These are phyloP conservation scores for Blastomyces gilchristii DNA, from an alignment of 2,329 filamentous ascomycete species.

Conservation along the genomic window DNA sequence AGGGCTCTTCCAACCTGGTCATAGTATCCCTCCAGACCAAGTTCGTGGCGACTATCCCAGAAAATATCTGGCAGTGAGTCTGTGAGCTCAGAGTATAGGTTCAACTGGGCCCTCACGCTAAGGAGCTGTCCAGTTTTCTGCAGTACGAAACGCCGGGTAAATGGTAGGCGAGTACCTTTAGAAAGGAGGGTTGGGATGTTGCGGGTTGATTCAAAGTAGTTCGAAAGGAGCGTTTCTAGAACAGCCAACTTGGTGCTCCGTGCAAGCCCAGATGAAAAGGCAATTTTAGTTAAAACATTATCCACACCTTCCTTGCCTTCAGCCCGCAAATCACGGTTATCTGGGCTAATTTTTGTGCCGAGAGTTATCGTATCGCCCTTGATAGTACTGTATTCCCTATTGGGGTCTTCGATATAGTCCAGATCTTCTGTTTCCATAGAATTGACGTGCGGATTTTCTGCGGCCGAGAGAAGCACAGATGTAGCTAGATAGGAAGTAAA, in stretches of 20 bases:
- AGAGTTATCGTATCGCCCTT: constrained; percentile 82
- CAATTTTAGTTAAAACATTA: constrained; percentile 79
- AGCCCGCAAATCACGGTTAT: constrained; percentile 18
- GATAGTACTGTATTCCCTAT: constrained; percentile 63
- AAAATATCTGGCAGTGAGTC: constrained; percentile 93
- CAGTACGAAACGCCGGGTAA: constrained; percentile 67
- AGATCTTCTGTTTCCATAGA: constrained; percentile 78
- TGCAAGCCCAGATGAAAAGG: constrained; percentile 88
- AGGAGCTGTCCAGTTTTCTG: constrained; percentile 90
- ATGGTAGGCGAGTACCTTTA: constrained; percentile 52
- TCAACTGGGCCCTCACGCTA: constrained; percentile 79
- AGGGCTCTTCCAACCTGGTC: constrained; percentile 83
- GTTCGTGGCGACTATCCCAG: constrained; percentile 84
- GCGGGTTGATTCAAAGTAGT: constrained; percentile 80
- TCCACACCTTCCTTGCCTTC: constrained; percentile 37
- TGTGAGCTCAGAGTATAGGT: constrained; percentile 92
- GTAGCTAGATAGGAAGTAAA: constrained; percentile 61
- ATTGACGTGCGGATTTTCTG: constrained; percentile 60
- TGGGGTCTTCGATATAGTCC: constrained; percentile 69
- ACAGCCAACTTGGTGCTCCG: constrained; percentile 89
- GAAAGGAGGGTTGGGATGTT: constrained; percentile 71
- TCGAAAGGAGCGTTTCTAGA: constrained; percentile 68
- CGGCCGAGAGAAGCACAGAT: constrained; percentile 62
- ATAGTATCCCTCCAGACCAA: constrained; percentile 88
- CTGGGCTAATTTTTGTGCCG: constrained; percentile 53